phyloP scores from a whole-genome alignment of 768 basidiomycete species.

The Rhizopogon vesiculosus region DNA sequence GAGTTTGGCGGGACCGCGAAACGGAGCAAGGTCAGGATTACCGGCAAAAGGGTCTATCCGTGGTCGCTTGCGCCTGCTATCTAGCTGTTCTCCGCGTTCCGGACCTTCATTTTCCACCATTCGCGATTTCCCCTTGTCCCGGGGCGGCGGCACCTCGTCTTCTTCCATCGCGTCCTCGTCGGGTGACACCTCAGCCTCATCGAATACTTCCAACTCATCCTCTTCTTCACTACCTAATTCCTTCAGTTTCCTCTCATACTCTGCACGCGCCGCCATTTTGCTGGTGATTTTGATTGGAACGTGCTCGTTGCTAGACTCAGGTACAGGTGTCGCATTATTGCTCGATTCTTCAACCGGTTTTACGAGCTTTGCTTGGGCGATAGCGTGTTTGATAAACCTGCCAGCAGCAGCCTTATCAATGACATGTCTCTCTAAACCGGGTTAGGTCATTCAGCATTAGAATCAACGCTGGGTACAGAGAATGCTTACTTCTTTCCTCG shows the following conservation, averaged over 20 bases:
- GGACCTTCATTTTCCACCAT: constrained; percentile 22
- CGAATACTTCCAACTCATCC: constrained; percentile 34
- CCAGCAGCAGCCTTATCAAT: constrained; percentile 77
- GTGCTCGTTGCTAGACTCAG: constrained; percentile 16
- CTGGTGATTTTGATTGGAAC: constrained; percentile 56
- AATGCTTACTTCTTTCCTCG: constrained; percentile 34
- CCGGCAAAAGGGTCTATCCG: constrained; percentile 66
- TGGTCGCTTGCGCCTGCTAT: constrained; percentile 44
- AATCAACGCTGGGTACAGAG: not conserved
- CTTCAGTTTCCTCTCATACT: constrained; percentile 54
- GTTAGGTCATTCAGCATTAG: not conserved
- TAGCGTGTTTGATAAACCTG: constrained; percentile 83
- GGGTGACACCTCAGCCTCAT: constrained; percentile 14
- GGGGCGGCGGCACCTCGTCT: not conserved
- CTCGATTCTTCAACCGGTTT: constrained; percentile 30
- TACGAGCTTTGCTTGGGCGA: constrained; percentile 51
- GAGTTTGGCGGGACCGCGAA: not conserved
- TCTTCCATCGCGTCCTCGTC: constrained; percentile 9
- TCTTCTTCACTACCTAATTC: constrained; percentile 39
- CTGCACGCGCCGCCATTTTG: constrained; percentile 69
- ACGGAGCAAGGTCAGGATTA: constrained; percentile 13
- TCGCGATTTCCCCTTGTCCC: constrained; percentile 34
- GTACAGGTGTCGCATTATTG: not conserved
- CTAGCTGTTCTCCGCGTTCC: constrained; percentile 9
- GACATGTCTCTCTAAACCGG: constrained; percentile 30